Evolutionary conservation across 2,329 filamentous ascomycete species (phyloP).

Genomic region (Colletotrichum endophyticum): DNA sequence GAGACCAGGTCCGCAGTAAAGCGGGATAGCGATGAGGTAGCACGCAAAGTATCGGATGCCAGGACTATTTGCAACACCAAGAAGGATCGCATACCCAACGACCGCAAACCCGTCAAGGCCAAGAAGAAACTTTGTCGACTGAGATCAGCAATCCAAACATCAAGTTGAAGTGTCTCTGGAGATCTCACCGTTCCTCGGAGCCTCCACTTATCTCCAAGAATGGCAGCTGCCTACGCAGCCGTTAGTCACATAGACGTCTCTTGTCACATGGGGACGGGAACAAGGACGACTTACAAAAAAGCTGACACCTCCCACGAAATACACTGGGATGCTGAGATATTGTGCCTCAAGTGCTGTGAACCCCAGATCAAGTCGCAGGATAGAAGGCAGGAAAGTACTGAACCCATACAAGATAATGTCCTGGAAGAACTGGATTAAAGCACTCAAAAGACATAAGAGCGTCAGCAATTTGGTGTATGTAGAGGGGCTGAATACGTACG

Average conservation of each 20-base stretch:
- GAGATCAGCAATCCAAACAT: background rate
- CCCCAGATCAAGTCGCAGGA: conserved; percentile 52
- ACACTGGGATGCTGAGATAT: conserved; percentile 60
- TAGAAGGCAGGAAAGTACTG: conserved; percentile 61
- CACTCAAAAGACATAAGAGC: conserved; percentile 8
- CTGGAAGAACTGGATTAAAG: conserved; percentile 54
- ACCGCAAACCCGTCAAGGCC: conserved; percentile 51
- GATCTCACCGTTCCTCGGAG: background rate
- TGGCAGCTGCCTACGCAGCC: background rate
- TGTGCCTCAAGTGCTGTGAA: conserved; percentile 54
- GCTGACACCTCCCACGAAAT: conserved; percentile 48
- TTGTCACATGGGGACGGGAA: background rate
- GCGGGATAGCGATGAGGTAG: conserved; percentile 52
- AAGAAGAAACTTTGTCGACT: background rate
- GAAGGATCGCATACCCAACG: conserved; percentile 51
- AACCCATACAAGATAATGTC: conserved; percentile 60
- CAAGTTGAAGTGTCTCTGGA: background rate
- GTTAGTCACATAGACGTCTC: background rate
- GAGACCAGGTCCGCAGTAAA: conserved; percentile 53
- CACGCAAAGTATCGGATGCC: conserved; percentile 54
- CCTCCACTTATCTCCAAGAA: background rate
- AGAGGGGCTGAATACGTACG: conserved; percentile 27
- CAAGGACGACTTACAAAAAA: conserved; percentile 38
- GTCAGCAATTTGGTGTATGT: background rate
- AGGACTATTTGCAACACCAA: conserved; percentile 41